phyloP scores from a whole-genome alignment of 2,329 filamentous ascomycete species.

The Macrophomina tecta region DNA sequence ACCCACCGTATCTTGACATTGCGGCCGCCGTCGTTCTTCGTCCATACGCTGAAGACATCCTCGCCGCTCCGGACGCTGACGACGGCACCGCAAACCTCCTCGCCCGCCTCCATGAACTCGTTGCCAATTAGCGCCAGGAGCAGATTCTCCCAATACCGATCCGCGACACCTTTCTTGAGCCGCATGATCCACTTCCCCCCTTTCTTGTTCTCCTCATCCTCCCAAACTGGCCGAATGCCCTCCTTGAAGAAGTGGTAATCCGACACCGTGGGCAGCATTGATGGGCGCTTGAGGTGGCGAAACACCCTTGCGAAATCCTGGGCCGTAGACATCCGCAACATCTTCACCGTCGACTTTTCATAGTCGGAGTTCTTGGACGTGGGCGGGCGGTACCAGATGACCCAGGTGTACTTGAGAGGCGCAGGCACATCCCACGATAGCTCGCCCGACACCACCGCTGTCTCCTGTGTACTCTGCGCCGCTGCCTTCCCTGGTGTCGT shows the following conservation, averaged over 20 bases:
- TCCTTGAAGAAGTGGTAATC: slow-evolving; percentile 99
- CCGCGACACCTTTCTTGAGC: slow-evolving; percentile 95
- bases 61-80: slow-evolving; percentile 94
- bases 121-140: slow-evolving; percentile 90
- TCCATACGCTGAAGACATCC: slow-evolving; percentile 98
- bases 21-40: slow-evolving; percentile 86
- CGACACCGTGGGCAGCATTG: slow-evolving; percentile 84
- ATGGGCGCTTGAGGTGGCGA: slow-evolving; percentile 86
- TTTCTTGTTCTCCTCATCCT: slow-evolving; percentile 94
- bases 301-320: slow-evolving; percentile 95
- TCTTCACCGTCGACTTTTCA: slow-evolving; percentile 90
- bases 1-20: slow-evolving; percentile 94
- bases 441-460: slow-evolving; percentile 46
- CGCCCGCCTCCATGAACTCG: slow-evolving; percentile 88
- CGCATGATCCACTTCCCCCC: slow-evolving; percentile 98
- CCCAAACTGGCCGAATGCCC: slow-evolving; percentile 96
- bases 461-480: slow-evolving; percentile 32
- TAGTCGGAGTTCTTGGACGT: slow-evolving; percentile 98
- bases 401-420: slow-evolving; percentile 84
- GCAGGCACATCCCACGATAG: slow-evolving; percentile 50
- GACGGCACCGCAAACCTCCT: slow-evolving; percentile 94
- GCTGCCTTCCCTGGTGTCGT: slow-evolving; percentile 13
- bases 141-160: slow-evolving; percentile 96
- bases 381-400: slow-evolving; percentile 96
- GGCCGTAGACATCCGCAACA: slow-evolving; percentile 79